Percentiles rank a stretch among this genome's conserved stretches.
Evolutionary conservation across 768 basidiomycete species (phyloP).

Genomic region (Tylopilus intermedius): DNA sequence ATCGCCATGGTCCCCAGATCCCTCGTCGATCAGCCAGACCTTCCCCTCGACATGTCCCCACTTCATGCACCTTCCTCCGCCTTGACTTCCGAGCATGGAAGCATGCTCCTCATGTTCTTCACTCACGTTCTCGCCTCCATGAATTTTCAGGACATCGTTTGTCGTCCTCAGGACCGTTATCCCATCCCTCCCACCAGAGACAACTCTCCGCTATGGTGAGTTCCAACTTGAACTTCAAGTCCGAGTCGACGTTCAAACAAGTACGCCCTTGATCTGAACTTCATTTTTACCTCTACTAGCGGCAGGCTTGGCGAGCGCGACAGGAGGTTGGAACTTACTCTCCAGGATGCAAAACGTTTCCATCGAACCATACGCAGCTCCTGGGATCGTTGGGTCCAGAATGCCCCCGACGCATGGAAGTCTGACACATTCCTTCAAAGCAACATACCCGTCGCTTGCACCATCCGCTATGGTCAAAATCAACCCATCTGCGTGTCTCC

Average conservation of each 20-base stretch:
- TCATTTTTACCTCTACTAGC: not conserved
- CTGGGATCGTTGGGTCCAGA: not conserved
- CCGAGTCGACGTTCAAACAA: no score
- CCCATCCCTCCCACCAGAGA: not conserved
- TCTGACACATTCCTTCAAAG: not conserved
- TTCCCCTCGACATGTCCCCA: not conserved
- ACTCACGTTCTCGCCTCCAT: not conserved
- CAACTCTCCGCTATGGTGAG: not conserved
- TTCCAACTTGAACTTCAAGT: no score
- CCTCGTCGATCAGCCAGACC: not conserved
- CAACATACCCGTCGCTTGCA: not conserved
- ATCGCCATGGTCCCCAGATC: not conserved
- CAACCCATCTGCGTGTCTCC: not conserved
- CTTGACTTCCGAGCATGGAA: not conserved
- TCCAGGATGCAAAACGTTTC: not conserved
- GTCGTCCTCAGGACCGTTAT: not conserved
- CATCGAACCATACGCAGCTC: no score
- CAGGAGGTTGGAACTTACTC: not conserved
- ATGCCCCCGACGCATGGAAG: not conserved
- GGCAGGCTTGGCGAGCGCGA: not conserved
- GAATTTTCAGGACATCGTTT: not conserved
- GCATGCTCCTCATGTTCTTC: slow-evolving; percentile 1
- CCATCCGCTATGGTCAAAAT: slow-evolving; percentile 1
- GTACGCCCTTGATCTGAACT: no score
- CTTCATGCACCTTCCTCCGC: not conserved